Evolutionary conservation across 1,284 basidiomycete species (phyloP).

Genomic region (Serendipita sp.): DNA sequence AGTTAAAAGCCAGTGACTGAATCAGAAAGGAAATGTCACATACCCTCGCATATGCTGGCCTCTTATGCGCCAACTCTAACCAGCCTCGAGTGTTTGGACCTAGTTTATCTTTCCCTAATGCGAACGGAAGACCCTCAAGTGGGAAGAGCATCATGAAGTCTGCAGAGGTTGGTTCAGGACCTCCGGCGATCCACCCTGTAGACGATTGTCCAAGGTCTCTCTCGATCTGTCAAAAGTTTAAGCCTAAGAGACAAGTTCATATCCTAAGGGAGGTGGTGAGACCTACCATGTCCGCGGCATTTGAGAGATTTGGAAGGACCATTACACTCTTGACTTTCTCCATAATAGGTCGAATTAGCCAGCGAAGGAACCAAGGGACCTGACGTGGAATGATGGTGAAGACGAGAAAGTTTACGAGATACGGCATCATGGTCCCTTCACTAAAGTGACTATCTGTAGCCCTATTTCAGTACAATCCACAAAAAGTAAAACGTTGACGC

Average conservation of each 20-base stretch:
- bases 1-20: background rate
- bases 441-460: constrained; percentile 24
- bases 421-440: constrained; percentile 29
- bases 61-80: background rate
- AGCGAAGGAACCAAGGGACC: constrained; percentile 25
- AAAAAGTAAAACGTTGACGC: constrained; percentile 10
- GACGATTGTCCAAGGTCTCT: background rate
- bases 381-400: constrained; percentile 23
- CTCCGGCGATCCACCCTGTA: background rate
- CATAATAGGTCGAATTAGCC: constrained; percentile 23
- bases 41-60: constrained; percentile 11
- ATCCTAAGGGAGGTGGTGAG: background rate
- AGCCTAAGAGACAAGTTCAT: background rate
- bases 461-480: background rate
- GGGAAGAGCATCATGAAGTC: constrained; percentile 5
- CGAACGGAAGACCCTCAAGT: background rate
- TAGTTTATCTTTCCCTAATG: background rate
- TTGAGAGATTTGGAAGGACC: constrained; percentile 21
- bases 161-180: background rate
- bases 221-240: background rate
- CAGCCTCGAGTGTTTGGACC: constrained; percentile 3
- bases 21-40: background rate
- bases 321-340: constrained; percentile 18
- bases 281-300: background rate
- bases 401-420: constrained; percentile 23